Evolutionary conservation across 495 filamentous ascomycete species (phyloP).

Genomic region (Oleoguttula mirabilis): DNA sequence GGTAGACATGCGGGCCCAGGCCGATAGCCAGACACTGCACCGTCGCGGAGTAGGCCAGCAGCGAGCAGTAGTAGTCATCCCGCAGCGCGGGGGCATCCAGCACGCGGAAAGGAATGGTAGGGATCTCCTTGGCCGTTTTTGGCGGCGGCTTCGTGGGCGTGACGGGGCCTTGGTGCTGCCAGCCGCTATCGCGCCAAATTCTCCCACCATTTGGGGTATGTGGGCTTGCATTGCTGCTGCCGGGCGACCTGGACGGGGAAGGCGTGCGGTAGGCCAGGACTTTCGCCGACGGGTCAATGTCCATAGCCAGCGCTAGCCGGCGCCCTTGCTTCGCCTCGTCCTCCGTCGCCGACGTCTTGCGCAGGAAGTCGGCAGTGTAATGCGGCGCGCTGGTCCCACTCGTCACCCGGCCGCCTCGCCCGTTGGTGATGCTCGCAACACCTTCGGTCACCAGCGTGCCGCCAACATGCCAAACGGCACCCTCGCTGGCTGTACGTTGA

Average conservation of each 20-base stretch:
- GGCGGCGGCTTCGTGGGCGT: constrained; percentile 16
- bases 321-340: constrained; percentile 42
- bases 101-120: constrained; percentile 37
- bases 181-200: constrained; percentile 30
- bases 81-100: constrained; percentile 77
- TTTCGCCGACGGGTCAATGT: constrained; percentile 57
- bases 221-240: constrained; percentile 1
- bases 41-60: constrained; percentile 69
- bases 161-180: constrained; percentile 38
- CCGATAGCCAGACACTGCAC: constrained; percentile 73
- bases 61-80: constrained; percentile 93
- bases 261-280: constrained; percentile 26
- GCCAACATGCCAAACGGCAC: constrained; percentile 72
- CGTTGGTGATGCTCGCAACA: constrained; percentile 29
- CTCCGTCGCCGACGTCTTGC: constrained; percentile 5
- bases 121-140: constrained; percentile 3
- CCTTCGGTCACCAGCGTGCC: constrained; percentile 32
- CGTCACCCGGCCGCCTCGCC: constrained; percentile 48
- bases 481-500: constrained; percentile 44
- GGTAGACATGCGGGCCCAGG: constrained; percentile 67
- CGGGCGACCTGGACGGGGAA: not conserved
- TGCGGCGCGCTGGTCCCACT: constrained; percentile 66
- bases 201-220: constrained; percentile 15
- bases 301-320: constrained; percentile 69
- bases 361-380: constrained; percentile 57